Evolutionary conservation across 495 filamentous ascomycete genomes (phyloP), one percentile per base, ranked within the genome.

Genomic region (Astrothelium subdiscretum): DNA sequence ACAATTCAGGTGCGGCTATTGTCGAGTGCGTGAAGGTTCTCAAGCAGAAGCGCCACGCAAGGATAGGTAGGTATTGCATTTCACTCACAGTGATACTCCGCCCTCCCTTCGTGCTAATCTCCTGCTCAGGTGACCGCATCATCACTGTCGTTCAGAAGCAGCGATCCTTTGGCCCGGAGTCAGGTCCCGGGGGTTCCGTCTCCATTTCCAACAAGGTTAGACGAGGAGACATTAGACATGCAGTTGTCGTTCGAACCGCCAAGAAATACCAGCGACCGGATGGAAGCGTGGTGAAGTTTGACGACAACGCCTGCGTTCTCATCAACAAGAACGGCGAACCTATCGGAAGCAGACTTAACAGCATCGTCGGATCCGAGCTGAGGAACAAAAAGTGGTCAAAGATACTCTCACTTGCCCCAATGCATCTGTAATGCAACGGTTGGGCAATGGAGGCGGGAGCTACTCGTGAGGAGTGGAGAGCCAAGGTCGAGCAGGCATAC

Each of bases 121-220:
- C 57, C 35, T 11, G 44, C 31, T 24, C 70, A 98, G 94, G 95
- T 71, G 95, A 99, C 71, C 87, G 91, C 38, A 97, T 99, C 67
- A 90, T 99, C 61, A 90, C 95, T 62, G 92, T 99, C 64, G 91
- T 99, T 51, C 92, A 99, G 75, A 97, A 97, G 71, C 91, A 96
- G 71, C 84, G 92, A 61, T 83, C 80, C 63, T 86, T 91, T 68
- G 86, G 84, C 51, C 77, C 85, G 58, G 89, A 91, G 66, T 79
- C 80, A 32, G 82, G 83, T 57, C 74, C 75, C 27, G 77, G 76
- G 35, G 80, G 78, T 57, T 76, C 75, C 32, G 76, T 83, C 31
- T 74, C 76, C 31, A 79, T 84, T 40, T 79, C 88, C 12, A 91
- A 88, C 78, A 97, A 97, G 72, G 94, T 99, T 69, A 88, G 91